These are phyloP conservation scores for Rhizopogon hawkerae DNA, from an alignment of 1,284 basidiomycete genomes.

Conservation along the genomic window DNA sequence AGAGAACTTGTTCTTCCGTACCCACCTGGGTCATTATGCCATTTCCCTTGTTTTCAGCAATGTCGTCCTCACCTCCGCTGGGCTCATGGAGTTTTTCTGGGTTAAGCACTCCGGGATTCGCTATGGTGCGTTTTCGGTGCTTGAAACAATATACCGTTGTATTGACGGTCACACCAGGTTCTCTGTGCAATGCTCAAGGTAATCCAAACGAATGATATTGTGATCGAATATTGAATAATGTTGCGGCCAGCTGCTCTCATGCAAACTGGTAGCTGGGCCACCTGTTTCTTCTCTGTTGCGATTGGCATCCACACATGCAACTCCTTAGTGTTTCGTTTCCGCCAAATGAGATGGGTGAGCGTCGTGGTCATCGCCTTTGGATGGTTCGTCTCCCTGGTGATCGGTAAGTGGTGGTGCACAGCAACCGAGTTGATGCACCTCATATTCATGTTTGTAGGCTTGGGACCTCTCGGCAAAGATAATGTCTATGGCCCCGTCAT, in stretches of 20 bases:
- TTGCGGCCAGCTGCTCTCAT: constrained; percentile 38
- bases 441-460: constrained; percentile 23
- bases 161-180: constrained; percentile 18
- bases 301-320: constrained; percentile 65
- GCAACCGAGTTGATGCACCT: constrained; percentile 5
- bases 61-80: constrained; percentile 43
- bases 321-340: constrained; percentile 49
- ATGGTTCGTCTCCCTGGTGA: constrained; percentile 40
- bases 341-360: constrained; percentile 43
- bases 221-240: background rate
- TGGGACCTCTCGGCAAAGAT: constrained; percentile 34
- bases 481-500: constrained; percentile 45
- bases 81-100: constrained; percentile 37
- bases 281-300: constrained; percentile 55
- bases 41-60: constrained; percentile 54
- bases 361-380: constrained; percentile 38
- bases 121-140: constrained; percentile 32
- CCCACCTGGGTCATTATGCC: constrained; percentile 60
- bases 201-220: constrained; percentile 1
- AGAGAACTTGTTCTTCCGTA: constrained; percentile 58
- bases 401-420: constrained; percentile 33
- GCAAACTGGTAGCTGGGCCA: constrained; percentile 53
- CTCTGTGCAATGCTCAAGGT: constrained; percentile 53
- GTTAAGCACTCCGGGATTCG: constrained; percentile 29
- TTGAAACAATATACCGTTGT: constrained; percentile 2